phyloP scores from a whole-genome alignment of 352 stramenopile species.

The Phytophthora podocarpi region DNA sequence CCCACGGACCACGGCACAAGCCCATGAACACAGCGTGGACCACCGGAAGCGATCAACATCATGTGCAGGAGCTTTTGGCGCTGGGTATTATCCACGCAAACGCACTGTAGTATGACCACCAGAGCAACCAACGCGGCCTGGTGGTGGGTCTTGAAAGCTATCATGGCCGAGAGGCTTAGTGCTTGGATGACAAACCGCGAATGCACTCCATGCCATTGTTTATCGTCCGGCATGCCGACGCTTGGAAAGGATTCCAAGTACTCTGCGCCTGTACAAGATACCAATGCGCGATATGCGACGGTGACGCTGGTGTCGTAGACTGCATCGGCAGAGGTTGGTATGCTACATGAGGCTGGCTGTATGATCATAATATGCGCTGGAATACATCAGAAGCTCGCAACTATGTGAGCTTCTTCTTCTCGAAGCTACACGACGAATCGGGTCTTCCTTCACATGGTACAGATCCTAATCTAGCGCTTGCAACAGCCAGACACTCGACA shows the following conservation, averaged over 20 bases:
- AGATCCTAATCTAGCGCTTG: constrained; percentile 6
- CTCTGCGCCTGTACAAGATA: constrained; percentile 20
- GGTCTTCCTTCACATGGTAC: constrained; percentile 20
- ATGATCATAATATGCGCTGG: constrained; percentile 19
- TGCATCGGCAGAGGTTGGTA: background rate
- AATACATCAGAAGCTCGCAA: constrained; percentile 1
- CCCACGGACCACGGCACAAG: constrained; percentile 5
- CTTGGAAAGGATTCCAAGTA: constrained; percentile 1
- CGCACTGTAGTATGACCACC: constrained; percentile 17
- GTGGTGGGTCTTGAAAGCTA: constrained; percentile 7
- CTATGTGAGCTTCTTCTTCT: too few relatives aligned
- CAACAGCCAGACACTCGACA: constrained; percentile 14
- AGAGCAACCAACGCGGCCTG: constrained; percentile 2
- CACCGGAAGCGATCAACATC: background rate
- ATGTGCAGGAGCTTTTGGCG: constrained; percentile 4
- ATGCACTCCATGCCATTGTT: constrained; percentile 8
- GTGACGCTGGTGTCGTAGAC: constrained; percentile 4
- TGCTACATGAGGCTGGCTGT: constrained; percentile 6
- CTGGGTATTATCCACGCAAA: constrained; percentile 7
- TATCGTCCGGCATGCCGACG: background rate
- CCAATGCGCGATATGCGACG: background rate
- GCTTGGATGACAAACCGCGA: constrained; percentile 2
- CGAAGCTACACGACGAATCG: too few relatives aligned
- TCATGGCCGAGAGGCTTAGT: constrained; percentile 1
- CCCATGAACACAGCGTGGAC: constrained; percentile 8